Evolutionary conservation across 768 basidiomycete species (phyloP).

Genomic region (Polyporus arcularius): DNA sequence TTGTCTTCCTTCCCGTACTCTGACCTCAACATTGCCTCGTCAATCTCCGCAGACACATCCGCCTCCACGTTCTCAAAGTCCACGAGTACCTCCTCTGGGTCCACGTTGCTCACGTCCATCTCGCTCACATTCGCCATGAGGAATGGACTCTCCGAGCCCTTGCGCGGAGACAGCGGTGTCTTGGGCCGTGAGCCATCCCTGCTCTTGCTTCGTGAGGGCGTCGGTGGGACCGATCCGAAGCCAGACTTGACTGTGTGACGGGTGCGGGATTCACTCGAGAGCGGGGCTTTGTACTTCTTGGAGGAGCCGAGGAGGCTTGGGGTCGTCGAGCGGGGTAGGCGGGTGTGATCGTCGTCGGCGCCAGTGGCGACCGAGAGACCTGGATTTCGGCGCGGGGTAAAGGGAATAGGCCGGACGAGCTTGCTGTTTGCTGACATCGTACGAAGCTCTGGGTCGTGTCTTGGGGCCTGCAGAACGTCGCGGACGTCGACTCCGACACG

Average conservation of each 20-base stretch:
- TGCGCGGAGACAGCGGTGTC: constrained; percentile 37
- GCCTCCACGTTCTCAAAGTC: constrained; percentile 74
- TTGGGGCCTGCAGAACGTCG: background rate
- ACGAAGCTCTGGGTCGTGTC: constrained; percentile 7
- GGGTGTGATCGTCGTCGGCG: constrained; percentile 30
- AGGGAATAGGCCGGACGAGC: constrained; percentile 43
- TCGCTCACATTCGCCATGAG: constrained; percentile 54
- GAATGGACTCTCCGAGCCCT: constrained; percentile 49
- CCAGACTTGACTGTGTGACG: constrained; percentile 23
- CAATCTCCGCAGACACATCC: constrained; percentile 70
- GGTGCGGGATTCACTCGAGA: constrained; percentile 47
- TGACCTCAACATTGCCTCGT: constrained; percentile 52
- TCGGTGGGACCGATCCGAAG: constrained; percentile 51
- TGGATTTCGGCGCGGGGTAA: constrained; percentile 55
- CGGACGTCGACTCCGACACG: background rate
- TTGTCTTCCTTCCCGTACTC: constrained; percentile 79
- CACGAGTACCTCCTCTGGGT: constrained; percentile 75
- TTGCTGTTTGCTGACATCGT: constrained; percentile 29
- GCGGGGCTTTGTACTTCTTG: constrained; percentile 69
- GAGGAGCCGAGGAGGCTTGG: constrained; percentile 43
- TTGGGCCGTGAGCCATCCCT: constrained; percentile 34
- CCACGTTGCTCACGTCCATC: constrained; percentile 75
- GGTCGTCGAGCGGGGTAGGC: constrained; percentile 39
- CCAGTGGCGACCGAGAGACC: constrained; percentile 36
- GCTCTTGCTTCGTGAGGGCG: constrained; percentile 46